Conservation (phyloP, 805 yeast species). For the Hanseniaspora mollemarum region DNA sequence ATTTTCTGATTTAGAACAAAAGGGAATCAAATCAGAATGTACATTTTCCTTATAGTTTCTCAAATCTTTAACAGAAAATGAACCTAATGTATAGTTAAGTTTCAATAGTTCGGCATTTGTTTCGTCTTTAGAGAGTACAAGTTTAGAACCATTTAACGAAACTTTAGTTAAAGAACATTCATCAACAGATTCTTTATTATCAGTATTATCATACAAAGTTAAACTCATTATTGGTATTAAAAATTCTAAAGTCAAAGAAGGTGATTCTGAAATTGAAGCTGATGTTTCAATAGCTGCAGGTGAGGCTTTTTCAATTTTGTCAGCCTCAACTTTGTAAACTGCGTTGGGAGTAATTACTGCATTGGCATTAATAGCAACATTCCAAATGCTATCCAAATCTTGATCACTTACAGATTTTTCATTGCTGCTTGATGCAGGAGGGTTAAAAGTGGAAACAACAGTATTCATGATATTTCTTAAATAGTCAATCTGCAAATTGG, state of each 20-base stretch:
- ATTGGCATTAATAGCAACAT: constrained; percentile 49
- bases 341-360: constrained; percentile 31
- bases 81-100: constrained; percentile 40
- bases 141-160: constrained; percentile 43
- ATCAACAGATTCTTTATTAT: constrained; percentile 28
- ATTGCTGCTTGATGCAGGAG: constrained; percentile 30
- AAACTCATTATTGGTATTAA: constrained; percentile 53
- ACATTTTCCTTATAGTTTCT: constrained; percentile 51
- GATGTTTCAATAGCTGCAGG: neutral
- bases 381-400: constrained; percentile 1
- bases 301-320: constrained; percentile 6
- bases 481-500: constrained; percentile 60
- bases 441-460: constrained; percentile 46
- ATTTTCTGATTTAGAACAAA: constrained; percentile 45
- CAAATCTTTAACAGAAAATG: constrained; percentile 65
- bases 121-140: constrained; percentile 43
- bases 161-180: constrained; percentile 42
- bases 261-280: constrained; percentile 15
- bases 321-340: constrained; percentile 19
- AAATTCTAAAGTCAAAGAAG: constrained; percentile 40
- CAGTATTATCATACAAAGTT: constrained; percentile 47
- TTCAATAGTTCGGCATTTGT: constrained; percentile 37
- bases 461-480: constrained; percentile 41
- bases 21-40: constrained; percentile 74
- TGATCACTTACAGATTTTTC: constrained; percentile 47